A percentile compares a stretch with the other conserved stretches of the same genome.
phyloP scores from a whole-genome alignment of 1,284 basidiomycete genomes.

The Rhodotorula sp. region DNA sequence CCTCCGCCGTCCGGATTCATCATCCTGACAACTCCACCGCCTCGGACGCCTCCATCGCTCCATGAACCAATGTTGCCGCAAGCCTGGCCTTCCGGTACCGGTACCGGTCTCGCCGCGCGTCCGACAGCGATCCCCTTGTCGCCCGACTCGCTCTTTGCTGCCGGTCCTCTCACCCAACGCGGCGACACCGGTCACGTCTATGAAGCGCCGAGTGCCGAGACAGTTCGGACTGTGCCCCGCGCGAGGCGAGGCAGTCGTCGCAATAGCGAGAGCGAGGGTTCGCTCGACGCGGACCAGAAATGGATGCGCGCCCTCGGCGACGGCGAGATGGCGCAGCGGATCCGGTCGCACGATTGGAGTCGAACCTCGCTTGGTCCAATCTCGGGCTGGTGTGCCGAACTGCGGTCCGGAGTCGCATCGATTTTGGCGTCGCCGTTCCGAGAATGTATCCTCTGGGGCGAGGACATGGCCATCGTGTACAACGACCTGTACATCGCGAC shows the following conservation, averaged over 20 bases:
- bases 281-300: background rate
- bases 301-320: constrained; percentile 13
- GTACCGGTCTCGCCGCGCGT: background rate
- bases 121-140: background rate
- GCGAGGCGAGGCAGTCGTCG: background rate
- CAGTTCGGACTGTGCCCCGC: background rate
- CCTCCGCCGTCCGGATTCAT: constrained; percentile 9
- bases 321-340: constrained; percentile 21
- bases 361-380: constrained; percentile 28
- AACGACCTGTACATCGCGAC: constrained; percentile 33
- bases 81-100: background rate
- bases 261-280: background rate
- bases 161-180: background rate
- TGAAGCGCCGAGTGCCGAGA: background rate
- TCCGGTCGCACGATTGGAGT: constrained; percentile 17
- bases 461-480: constrained; percentile 23
- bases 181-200: background rate
- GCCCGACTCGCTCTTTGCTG: background rate
- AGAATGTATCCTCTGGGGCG: constrained; percentile 33
- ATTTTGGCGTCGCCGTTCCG: constrained; percentile 32
- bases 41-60: background rate
- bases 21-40: constrained; percentile 6
- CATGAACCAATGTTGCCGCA: background rate
- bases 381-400: constrained; percentile 21
- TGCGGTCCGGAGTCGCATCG: constrained; percentile 24